phyloP scores from a whole-genome alignment of 345 rosid species.

The Gossypium arboreum region DNA sequence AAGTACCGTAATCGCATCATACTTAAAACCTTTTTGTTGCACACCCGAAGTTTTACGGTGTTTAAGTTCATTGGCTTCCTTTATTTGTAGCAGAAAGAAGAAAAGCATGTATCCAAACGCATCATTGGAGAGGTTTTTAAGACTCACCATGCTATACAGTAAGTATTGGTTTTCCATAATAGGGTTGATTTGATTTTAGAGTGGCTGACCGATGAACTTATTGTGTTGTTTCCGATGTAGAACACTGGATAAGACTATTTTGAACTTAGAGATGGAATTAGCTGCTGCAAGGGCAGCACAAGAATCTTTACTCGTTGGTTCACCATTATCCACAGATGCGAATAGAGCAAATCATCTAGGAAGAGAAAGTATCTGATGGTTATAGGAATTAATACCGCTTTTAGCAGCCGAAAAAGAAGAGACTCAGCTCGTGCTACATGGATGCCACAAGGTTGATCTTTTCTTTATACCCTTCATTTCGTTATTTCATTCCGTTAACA shows the following conservation, averaged over 20 bases:
- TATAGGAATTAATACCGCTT: constrained; percentile 88
- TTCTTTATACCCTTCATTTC: not conserved
- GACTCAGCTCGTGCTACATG: constrained; percentile 90
- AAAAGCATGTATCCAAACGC: constrained; percentile 54
- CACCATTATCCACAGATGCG: constrained; percentile 64
- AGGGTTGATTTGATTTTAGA: constrained; percentile 7
- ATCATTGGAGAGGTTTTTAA: constrained; percentile 63
- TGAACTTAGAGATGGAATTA: constrained; percentile 94
- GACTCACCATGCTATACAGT: constrained; percentile 82
- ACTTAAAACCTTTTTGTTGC: not conserved
- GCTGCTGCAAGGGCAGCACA: constrained; percentile 89
- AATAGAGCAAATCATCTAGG: constrained; percentile 34
- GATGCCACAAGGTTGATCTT: constrained; percentile 84
- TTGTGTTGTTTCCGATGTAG: constrained; percentile 32
- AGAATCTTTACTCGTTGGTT: constrained; percentile 61
- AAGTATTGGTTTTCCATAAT: constrained; percentile 24
- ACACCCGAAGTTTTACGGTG: constrained; percentile 4
- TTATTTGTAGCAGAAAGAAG: constrained; percentile 69
- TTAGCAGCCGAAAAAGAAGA: constrained; percentile 89
- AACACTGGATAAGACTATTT: constrained; percentile 85
- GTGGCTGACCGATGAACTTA: constrained; percentile 15
- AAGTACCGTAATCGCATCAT: constrained; percentile 27
- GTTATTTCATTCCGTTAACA: not conserved
- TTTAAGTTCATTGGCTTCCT: constrained; percentile 34
- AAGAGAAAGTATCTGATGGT: constrained; percentile 82